These are phyloP conservation scores for Hyaloperonospora arabidopsidis DNA, from an alignment of 352 stramenopile genomes.

Conservation along the genomic window DNA sequence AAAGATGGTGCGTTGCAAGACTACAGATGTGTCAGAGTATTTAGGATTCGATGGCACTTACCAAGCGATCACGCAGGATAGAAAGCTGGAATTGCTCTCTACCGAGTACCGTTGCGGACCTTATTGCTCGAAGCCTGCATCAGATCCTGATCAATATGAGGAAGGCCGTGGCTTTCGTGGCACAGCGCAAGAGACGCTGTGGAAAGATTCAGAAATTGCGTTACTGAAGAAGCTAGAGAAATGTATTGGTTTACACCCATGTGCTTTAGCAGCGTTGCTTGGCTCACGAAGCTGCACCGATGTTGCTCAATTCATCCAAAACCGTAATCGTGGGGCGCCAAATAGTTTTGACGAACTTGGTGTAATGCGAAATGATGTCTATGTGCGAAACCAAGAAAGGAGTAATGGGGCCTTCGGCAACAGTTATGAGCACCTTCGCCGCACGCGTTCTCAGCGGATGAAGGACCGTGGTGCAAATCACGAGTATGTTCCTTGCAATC, in stretches of 20 bases:
- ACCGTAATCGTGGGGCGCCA: slow-evolving; percentile 7
- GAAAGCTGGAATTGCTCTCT: slow-evolving; percentile 21
- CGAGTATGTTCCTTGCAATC: slow-evolving; percentile 62
- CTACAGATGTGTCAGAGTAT: slow-evolving; percentile 49
- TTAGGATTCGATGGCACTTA: slow-evolving; percentile 46
- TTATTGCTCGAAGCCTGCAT: slow-evolving; percentile 17
- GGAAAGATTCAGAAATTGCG: slow-evolving; percentile 35
- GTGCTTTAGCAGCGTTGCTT: slow-evolving; percentile 34
- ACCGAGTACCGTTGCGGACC: slow-evolving; percentile 21
- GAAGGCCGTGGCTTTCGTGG: background rate
- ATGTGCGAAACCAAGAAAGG: slow-evolving; percentile 23
- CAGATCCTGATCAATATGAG: slow-evolving; percentile 2
- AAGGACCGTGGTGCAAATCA: slow-evolving; percentile 73
- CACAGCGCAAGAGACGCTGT: slow-evolving; percentile 11
- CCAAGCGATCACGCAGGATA: slow-evolving; percentile 30
- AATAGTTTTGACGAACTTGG: slow-evolving; percentile 14
- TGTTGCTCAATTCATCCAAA: slow-evolving; percentile 22
- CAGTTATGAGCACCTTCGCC: slow-evolving; percentile 55
- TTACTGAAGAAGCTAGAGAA: slow-evolving; percentile 38
- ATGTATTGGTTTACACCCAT: slow-evolving; percentile 35
- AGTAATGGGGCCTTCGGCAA: slow-evolving; percentile 42
- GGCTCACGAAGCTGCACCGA: slow-evolving; percentile 37
- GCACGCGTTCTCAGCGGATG: slow-evolving; percentile 71
- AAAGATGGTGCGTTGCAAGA: slow-evolving; percentile 31
- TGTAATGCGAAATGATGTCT: slow-evolving; percentile 10